Percentiles rank a stretch among this genome's conserved stretches.
Evolutionary conservation across 371 early-diverging fungal genomes (phyloP).

Genomic region (Batrachochytrium dendrobatidis): DNA sequence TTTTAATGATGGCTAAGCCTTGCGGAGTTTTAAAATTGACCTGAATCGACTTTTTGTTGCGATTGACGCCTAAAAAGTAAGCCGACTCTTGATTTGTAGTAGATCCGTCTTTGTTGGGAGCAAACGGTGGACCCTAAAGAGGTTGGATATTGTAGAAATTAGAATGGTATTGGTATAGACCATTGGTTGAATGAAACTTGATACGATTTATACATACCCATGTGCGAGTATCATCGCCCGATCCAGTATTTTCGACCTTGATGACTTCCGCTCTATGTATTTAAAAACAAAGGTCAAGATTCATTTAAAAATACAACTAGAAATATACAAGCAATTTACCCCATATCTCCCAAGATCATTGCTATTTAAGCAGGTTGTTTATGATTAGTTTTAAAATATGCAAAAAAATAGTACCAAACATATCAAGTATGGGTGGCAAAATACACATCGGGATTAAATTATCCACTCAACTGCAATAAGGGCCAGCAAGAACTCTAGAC

Average conservation of each 20-base stretch:
- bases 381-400: not conserved
- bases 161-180: conserved; percentile 30
- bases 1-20: conserved; percentile 58
- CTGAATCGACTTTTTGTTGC: conserved; percentile 84
- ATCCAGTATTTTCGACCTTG: conserved; percentile 72
- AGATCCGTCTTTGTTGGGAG: conserved; percentile 31
- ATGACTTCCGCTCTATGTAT: conserved; percentile 73
- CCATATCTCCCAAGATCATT: conserved; percentile 84
- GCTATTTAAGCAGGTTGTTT: conserved; percentile 45
- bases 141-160: conserved; percentile 4
- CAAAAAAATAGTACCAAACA: not conserved
- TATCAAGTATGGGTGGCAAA: not conserved
- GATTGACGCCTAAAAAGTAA: conserved; percentile 83
- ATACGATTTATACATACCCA: conserved; percentile 63
- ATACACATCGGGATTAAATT: not conserved
- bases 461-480: conserved; percentile 7
- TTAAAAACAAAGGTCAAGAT: not conserved
- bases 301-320: not conserved
- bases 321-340: conserved; percentile 38
- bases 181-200: no score
- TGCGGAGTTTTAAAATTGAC: conserved; percentile 67
- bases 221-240: conserved; percentile 71
- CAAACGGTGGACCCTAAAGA: conserved; percentile 39
- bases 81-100: conserved; percentile 58
- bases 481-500: conserved; percentile 68